Evolutionary conservation across 2,329 filamentous ascomycete genomes (phyloP), one percentile per base, ranked within the genome.

Genomic region (Ceratocystis ficicola): DNA sequence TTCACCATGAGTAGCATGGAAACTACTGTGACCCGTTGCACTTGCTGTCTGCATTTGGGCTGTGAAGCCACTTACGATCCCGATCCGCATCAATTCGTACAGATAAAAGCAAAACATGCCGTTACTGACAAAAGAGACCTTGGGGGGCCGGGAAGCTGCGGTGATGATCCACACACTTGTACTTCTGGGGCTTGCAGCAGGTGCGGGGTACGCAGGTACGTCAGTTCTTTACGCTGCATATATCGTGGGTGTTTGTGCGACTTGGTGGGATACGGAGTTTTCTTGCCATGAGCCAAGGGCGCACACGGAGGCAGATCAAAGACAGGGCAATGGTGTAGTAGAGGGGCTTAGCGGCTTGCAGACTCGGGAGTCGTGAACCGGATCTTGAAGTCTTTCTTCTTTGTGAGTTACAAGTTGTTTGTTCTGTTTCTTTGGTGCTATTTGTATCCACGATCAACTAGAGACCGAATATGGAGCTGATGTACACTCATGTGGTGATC

Each of bases 211-310:
- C 72, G 81, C 84, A 1, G 85, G 84, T 0, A 84, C 85, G 0
- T 87, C 85, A 0, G 81, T 80, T 57, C 73, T 88, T 0, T 81
- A 87, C 65, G 82, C 83, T 4, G 82, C 85, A 0, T 88, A 86
- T 73, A 75, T 86, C 17, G 80, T 85, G 0, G 85, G 85, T 1
- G 79, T 82, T 0, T 72, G 75, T 2, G 77, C 84, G 12, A 82
- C 80, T 63, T 87, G 84, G 84, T 85, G 83, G 82, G 80, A 83
- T 60, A 71, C 71, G 52, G 8, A 32, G 10, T 6, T 30, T 30
- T 7, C 28, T 7, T 28, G 30, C 20, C 17, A 20, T 22, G 12
- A 30, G 25, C 5, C 28, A 8, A 57, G 30, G 0, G 52, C 52
- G 10, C 52, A 8, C 20, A 22, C 28, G 52, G 52, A 17, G 17